These are phyloP conservation scores for Aspergillus cavernicola DNA, from an alignment of 495 filamentous ascomycete genomes.

Conservation along the genomic window DNA sequence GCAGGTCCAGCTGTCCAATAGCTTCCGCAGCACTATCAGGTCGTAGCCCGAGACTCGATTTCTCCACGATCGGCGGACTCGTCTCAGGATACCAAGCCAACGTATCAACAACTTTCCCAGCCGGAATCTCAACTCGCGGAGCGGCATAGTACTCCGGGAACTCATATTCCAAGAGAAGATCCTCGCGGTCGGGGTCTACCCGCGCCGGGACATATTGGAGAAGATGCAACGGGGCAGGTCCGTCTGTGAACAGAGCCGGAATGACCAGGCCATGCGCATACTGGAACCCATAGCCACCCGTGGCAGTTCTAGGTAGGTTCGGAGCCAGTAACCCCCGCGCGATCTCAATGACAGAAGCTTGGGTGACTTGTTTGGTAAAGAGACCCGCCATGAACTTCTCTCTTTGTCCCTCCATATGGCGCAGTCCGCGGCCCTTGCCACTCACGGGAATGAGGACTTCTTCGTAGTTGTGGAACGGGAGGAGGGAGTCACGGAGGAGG, in stretches of 20 bases:
- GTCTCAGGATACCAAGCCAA: neutral
- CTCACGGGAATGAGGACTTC: slow-evolving; percentile 25
- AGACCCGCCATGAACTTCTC: slow-evolving; percentile 23
- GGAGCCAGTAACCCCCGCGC: slow-evolving; percentile 26
- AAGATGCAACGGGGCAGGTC: slow-evolving; percentile 18
- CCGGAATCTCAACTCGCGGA: slow-evolving; percentile 20
- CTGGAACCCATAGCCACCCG: slow-evolving; percentile 31
- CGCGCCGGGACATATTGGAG: slow-evolving; percentile 26
- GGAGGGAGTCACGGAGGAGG: slow-evolving; percentile 28
- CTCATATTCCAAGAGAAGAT: slow-evolving; percentile 26
- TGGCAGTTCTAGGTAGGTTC: neutral
- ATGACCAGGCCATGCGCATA: slow-evolving; percentile 27
- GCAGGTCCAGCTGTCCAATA: slow-evolving; percentile 14
- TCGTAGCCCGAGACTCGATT: neutral
- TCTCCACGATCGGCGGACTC: neutral
- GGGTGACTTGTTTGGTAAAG: slow-evolving; percentile 21
- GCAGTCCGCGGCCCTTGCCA: slow-evolving; percentile 18
- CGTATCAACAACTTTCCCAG: neutral
- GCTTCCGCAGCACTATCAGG: neutral
- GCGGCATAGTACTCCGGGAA: slow-evolving; percentile 28
- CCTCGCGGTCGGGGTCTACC: slow-evolving; percentile 6
- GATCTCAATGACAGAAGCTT: slow-evolving; percentile 16
- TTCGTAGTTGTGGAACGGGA: slow-evolving; percentile 32
- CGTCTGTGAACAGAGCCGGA: slow-evolving; percentile 22
- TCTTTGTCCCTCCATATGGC: slow-evolving; percentile 19